These are phyloP conservation scores for Paralagenidium karlingii DNA, from an alignment of 352 stramenopile species.

Conservation along the genomic window DNA sequence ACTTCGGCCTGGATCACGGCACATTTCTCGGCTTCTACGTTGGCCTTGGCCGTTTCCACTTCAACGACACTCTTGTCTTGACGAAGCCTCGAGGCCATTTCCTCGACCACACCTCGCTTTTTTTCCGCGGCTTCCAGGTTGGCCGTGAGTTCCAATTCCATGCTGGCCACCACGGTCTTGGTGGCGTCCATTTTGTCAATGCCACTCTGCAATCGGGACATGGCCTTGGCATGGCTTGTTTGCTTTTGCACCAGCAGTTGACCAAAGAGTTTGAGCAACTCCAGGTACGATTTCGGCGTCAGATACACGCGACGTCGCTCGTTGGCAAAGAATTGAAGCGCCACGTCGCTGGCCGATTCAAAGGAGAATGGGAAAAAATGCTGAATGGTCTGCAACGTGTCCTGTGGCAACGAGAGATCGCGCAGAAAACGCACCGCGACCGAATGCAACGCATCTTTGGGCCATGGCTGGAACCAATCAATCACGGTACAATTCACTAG, in stretches of 20 bases:
- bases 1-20: conserved; percentile 88
- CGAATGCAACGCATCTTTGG: conserved; percentile 82
- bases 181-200: conserved; percentile 86
- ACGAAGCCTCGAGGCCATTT: conserved; percentile 83
- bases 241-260: conserved; percentile 65
- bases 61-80: conserved; percentile 90
- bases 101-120: conserved; percentile 88
- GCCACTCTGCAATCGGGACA: conserved; percentile 75
- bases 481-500: conserved; percentile 91
- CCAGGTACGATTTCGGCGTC: conserved; percentile 89
- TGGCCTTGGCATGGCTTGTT: conserved; percentile 33
- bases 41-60: conserved; percentile 83
- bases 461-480: conserved; percentile 90
- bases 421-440: conserved; percentile 80
- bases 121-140: conserved; percentile 87
- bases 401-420: conserved; percentile 11
- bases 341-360: conserved; percentile 81
- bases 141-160: conserved; percentile 85
- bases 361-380: conserved; percentile 91
- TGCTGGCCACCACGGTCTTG: conserved; percentile 79
- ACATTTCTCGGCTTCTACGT: conserved; percentile 85
- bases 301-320: conserved; percentile 87
- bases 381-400: conserved; percentile 66
- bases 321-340: conserved; percentile 54
- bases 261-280: conserved; percentile 84